These are phyloP conservation scores for Colletotrichum tropicale DNA, from an alignment of 2,329 filamentous ascomycete genomes.

Conservation along the genomic window DNA sequence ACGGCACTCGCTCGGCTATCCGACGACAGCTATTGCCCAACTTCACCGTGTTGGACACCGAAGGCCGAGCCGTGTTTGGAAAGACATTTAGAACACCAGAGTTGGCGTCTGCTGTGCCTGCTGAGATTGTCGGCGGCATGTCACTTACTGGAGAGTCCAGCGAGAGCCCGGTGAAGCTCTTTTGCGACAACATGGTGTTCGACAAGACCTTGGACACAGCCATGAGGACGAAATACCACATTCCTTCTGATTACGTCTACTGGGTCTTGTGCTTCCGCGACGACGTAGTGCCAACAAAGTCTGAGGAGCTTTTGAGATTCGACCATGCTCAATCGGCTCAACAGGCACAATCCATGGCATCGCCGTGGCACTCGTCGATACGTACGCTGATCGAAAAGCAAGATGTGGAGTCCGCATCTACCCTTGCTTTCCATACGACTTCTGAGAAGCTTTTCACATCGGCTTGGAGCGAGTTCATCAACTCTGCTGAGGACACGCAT, in stretches of 20 bases:
- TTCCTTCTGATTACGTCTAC: constrained; percentile 35
- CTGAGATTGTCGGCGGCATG: constrained; percentile 26
- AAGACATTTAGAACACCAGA: constrained; percentile 37
- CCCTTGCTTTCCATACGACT: not conserved
- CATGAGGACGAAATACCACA: not conserved
- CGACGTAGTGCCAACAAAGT: not conserved
- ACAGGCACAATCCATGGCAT: not conserved
- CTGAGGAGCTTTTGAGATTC: not conserved
- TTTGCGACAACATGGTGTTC: constrained; percentile 17
- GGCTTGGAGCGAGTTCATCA: not conserved
- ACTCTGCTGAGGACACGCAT: not conserved
- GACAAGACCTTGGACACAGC: not conserved
- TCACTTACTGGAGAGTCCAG: constrained; percentile 23
- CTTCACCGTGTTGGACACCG: constrained; percentile 38
- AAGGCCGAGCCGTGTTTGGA: constrained; percentile 41
- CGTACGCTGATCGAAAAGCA: not conserved
- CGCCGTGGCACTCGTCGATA: not conserved
- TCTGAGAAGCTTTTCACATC: not conserved
- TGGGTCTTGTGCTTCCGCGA: constrained; percentile 31
- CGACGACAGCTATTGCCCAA: constrained; percentile 40
- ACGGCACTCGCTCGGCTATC: constrained; percentile 39
- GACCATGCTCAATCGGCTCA: not conserved
- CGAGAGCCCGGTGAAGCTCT: constrained; percentile 17
- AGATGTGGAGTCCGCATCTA: not conserved
- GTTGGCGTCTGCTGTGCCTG: constrained; percentile 20